phyloP scores from a whole-genome alignment of 164 flowering plant genomes.

The Tetracentron sinense region DNA sequence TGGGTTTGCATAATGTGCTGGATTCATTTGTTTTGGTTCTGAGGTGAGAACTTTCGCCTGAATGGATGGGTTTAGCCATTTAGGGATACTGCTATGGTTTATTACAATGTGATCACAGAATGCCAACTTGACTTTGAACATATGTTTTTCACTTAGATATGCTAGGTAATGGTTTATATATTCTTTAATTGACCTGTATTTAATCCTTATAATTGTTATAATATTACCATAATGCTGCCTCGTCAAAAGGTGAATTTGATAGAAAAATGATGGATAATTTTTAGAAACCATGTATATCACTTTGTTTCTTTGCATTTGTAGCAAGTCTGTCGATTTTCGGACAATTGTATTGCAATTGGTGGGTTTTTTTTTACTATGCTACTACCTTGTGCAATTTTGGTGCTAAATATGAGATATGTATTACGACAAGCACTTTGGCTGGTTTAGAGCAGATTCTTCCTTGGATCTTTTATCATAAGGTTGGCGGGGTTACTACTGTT shows the following conservation, averaged over 20 bases:
- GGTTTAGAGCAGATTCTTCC: slow-evolving; percentile 92
- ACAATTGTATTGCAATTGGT: neutral
- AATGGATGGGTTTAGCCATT: neutral
- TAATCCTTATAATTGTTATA: too few relatives aligned
- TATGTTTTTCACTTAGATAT: too few relatives aligned
- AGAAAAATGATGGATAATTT: too few relatives aligned
- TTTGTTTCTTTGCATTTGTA: neutral
- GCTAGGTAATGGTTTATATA: too few relatives aligned
- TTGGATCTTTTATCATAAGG: slow-evolving; percentile 95
- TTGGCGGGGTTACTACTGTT: slow-evolving; percentile 82
- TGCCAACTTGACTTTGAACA: too few relatives aligned
- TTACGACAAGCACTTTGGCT: slow-evolving; percentile 92
- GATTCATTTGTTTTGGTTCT: neutral
- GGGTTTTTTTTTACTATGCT: neutral
- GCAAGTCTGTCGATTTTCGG: too few relatives aligned
- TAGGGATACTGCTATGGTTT: neutral
- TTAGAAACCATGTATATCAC: too few relatives aligned
- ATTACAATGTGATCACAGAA: too few relatives aligned
- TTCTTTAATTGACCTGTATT: too few relatives aligned
- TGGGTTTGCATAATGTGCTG: neutral
- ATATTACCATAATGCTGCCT: too few relatives aligned
- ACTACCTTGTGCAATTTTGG: neutral
- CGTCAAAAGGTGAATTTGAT: too few relatives aligned
- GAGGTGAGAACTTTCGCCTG: neutral
- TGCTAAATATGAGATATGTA: slow-evolving; percentile 43